phyloP scores from a whole-genome alignment of 176 grass and related monocot species.

The Aegilops bicornis region DNA sequence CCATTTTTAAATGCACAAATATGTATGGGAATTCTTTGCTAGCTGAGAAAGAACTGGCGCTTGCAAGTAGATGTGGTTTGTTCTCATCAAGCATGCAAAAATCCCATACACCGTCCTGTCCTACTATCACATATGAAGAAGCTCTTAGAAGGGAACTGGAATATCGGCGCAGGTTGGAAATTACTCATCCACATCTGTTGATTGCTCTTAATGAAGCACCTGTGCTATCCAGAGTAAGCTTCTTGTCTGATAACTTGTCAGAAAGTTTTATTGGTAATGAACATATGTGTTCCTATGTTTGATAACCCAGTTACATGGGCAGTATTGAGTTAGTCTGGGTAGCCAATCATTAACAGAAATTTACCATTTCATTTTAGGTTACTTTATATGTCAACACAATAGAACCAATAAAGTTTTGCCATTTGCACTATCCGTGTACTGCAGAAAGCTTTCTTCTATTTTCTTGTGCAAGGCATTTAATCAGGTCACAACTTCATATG shows the following conservation, averaged over 20 bases:
- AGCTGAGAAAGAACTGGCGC: neutral
- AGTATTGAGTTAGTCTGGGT: neutral
- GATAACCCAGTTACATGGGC: neutral
- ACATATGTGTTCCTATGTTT: neutral
- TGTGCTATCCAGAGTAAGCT: slow-evolving; percentile 28
- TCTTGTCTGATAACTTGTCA: neutral
- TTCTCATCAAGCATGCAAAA: slow-evolving; percentile 29
- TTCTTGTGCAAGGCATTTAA: slow-evolving; percentile 3
- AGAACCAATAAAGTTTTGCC: neutral
- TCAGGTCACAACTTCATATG: neutral
- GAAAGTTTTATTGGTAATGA: neutral
- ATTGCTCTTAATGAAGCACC: neutral
- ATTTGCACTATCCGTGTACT: neutral
- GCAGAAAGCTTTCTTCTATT: neutral
- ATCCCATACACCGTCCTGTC: neutral
- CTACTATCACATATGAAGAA: slow-evolving; percentile 59
- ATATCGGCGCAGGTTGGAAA: slow-evolving; percentile 46
- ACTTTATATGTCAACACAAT: neutral
- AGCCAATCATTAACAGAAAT: neutral
- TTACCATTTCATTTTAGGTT: neutral
- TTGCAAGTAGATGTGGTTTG: neutral
- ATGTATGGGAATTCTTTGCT: slow-evolving; percentile 6
- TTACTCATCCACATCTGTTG: slow-evolving; percentile 33
- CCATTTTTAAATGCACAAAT: neutral
- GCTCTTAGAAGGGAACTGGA: slow-evolving; percentile 68